phyloP scores from a whole-genome alignment of 2,329 filamentous ascomycete genomes.

The Aspergillus cejpii region DNA sequence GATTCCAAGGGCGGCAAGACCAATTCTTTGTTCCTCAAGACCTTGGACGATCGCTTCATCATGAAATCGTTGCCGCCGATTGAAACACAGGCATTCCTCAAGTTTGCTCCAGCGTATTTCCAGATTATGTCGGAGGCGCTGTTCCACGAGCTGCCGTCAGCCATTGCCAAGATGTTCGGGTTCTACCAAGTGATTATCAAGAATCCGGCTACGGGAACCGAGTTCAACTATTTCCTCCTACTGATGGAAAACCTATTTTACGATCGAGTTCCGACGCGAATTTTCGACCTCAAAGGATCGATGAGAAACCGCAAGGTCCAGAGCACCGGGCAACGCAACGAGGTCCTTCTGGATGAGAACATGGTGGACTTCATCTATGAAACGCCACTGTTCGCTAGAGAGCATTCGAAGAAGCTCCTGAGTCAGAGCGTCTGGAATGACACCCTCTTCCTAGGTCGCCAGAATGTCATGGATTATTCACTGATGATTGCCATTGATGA shows the following conservation, averaged over 20 bases:
- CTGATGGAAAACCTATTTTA: slow-evolving; percentile 99
- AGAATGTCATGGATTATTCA: slow-evolving; percentile 99
- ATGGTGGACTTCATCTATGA: slow-evolving; percentile 99
- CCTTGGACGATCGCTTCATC: slow-evolving; percentile 86
- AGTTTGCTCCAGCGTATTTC: slow-evolving; percentile 95
- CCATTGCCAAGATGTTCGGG: slow-evolving; percentile 98
- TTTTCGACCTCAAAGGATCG: slow-evolving; percentile 93
- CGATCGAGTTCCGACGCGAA: slow-evolving; percentile 79
- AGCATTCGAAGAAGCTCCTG: slow-evolving; percentile 91
- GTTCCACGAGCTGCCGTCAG: slow-evolving; percentile 89
- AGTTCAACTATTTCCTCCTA: slow-evolving; percentile 89
- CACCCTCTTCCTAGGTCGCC: slow-evolving; percentile 84
- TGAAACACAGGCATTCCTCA: slow-evolving; percentile 88
- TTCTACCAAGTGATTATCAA: slow-evolving; percentile 98
- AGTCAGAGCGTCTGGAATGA: slow-evolving; percentile 94
- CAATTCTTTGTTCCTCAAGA: slow-evolving; percentile 95
- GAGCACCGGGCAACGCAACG: slow-evolving; percentile 88
- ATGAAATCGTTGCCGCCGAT: slow-evolving; percentile 85
- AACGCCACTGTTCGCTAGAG: slow-evolving; percentile 85
- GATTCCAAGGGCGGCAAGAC: slow-evolving; percentile 97
- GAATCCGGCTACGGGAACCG: slow-evolving; percentile 81
- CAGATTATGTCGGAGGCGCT: slow-evolving; percentile 93
- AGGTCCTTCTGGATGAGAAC: slow-evolving; percentile 94
- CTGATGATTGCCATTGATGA: slow-evolving; percentile 98
- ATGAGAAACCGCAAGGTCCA: slow-evolving; percentile 99